These are phyloP conservation scores for Leccinum olivaceoglutinosum DNA, from an alignment of 1,284 basidiomycete species.

Conservation along the genomic window DNA sequence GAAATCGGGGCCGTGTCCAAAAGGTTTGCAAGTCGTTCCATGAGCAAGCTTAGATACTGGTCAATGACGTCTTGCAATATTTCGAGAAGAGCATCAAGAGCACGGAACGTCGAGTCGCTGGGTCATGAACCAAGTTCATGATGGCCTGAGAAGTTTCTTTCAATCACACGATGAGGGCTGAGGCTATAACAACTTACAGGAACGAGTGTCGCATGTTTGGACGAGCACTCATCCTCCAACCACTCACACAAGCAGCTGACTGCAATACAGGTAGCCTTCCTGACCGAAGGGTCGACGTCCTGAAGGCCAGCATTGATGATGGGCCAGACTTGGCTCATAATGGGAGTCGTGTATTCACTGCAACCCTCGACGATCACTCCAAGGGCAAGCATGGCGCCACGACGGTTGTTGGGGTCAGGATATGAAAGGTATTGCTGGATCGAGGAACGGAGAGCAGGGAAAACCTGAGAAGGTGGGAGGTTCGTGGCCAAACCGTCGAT, in stretches of 20 bases:
- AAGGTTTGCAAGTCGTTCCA: slow-evolving; percentile 89
- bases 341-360: slow-evolving; percentile 95
- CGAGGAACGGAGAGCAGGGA: slow-evolving; percentile 84
- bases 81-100: slow-evolving; percentile 95
- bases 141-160: slow-evolving; percentile 51
- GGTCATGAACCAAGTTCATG: slow-evolving; percentile 87
- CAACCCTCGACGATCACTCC: slow-evolving; percentile 97
- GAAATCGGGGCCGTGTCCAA: slow-evolving; percentile 82
- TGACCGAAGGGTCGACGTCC: slow-evolving; percentile 81
- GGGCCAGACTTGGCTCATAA: slow-evolving; percentile 92
- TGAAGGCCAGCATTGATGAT: slow-evolving; percentile 87
- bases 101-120: slow-evolving; percentile 84
- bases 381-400: slow-evolving; percentile 93
- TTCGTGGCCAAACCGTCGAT: slow-evolving; percentile 92
- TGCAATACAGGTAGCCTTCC: slow-evolving; percentile 95
- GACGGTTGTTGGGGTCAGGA: slow-evolving; percentile 73
- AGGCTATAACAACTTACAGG: slow-evolving; percentile 52
- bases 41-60: slow-evolving; percentile 90
- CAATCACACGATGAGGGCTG: background rate
- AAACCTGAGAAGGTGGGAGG: slow-evolving; percentile 93
- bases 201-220: slow-evolving; percentile 81
- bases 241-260: slow-evolving; percentile 97
- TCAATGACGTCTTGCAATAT: slow-evolving; percentile 89
- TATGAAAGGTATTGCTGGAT: slow-evolving; percentile 83
- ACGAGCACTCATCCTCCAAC: slow-evolving; percentile 90